phyloP scores from a whole-genome alignment of 1,139 yeast genomes.

The Taiozyma sp. region DNA sequence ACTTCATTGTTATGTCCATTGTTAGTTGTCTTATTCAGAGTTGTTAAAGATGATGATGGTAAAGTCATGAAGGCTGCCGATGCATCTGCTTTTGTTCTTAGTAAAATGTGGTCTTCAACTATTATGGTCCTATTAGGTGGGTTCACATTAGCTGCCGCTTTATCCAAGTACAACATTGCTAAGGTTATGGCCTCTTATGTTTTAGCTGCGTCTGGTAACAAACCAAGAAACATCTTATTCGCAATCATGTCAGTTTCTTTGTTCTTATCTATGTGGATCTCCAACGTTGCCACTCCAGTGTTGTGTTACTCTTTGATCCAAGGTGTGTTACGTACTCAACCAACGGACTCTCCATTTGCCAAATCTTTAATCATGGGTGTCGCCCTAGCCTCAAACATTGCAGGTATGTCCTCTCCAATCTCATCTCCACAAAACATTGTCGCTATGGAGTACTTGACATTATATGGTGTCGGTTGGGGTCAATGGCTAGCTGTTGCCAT shows the following conservation, averaged over 20 bases:
- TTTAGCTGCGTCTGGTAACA: constrained; percentile 57
- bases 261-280: constrained; percentile 73
- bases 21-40: constrained; percentile 48
- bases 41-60: constrained; percentile 50
- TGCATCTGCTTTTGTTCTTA: constrained; percentile 49
- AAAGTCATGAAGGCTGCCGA: constrained; percentile 44
- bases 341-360: constrained; percentile 55
- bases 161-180: constrained; percentile 66
- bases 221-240: constrained; percentile 55
- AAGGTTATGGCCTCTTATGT: constrained; percentile 62
- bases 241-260: constrained; percentile 65
- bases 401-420: constrained; percentile 80
- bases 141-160: constrained; percentile 67
- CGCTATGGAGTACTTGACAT: constrained; percentile 61
- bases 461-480: constrained; percentile 67
- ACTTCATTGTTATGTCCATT: constrained; percentile 60
- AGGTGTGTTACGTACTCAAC: constrained; percentile 58
- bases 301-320: constrained; percentile 62
- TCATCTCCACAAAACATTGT: constrained; percentile 76
- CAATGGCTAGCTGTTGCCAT: constrained; percentile 68
- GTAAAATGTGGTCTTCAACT: constrained; percentile 71
- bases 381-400: constrained; percentile 66
- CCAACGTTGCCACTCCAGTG: constrained; percentile 76
- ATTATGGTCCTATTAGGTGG: constrained; percentile 68
- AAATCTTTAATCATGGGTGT: constrained; percentile 65